phyloP scores from a whole-genome alignment of 1,284 basidiomycete species.

The Neonothopanus nambi region DNA sequence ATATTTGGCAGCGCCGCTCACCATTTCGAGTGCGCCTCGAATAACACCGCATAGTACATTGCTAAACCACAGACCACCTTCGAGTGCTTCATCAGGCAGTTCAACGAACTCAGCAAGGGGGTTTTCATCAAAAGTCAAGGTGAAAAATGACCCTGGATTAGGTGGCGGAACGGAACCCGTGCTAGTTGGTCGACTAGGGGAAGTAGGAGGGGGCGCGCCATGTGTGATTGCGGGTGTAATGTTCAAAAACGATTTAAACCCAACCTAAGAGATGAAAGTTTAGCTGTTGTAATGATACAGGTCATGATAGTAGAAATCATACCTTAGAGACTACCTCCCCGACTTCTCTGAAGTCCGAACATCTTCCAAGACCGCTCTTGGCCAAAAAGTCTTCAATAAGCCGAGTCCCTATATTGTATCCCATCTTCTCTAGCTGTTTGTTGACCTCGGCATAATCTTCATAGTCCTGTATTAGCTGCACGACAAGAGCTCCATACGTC shows the following conservation, averaged over 20 bases:
- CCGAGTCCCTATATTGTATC: constrained; percentile 96
- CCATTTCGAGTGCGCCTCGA: constrained; percentile 96
- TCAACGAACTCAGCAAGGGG: constrained; percentile 97
- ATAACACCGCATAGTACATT: constrained; percentile 95
- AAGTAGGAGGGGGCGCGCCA: constrained; percentile 46
- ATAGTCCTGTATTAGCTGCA: constrained; percentile 98
- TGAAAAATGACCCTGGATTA: constrained; percentile 63
- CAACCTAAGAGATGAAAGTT: constrained; percentile 60
- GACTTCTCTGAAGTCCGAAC: constrained; percentile 89
- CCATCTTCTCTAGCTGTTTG: constrained; percentile 89
- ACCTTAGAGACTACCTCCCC: constrained; percentile 94
- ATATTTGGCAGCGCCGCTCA: constrained; percentile 31
- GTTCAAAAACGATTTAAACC: constrained; percentile 98
- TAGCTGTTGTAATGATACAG: not conserved
- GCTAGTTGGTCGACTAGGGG: constrained; percentile 46
- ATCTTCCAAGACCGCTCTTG: constrained; percentile 81
- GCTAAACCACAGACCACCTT: constrained; percentile 95
- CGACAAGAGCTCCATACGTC: constrained; percentile 96
- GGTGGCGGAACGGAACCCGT: constrained; percentile 38
- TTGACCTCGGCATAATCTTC: constrained; percentile 94
- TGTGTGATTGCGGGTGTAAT: constrained; percentile 86
- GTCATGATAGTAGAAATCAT: constrained; percentile 12
- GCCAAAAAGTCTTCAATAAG: constrained; percentile 98
- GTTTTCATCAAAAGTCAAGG: constrained; percentile 91
- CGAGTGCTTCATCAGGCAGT: constrained; percentile 88